These are phyloP conservation scores for Eutrema salsugineum DNA, from an alignment of 441 rosid genomes.

Conservation along the genomic window DNA sequence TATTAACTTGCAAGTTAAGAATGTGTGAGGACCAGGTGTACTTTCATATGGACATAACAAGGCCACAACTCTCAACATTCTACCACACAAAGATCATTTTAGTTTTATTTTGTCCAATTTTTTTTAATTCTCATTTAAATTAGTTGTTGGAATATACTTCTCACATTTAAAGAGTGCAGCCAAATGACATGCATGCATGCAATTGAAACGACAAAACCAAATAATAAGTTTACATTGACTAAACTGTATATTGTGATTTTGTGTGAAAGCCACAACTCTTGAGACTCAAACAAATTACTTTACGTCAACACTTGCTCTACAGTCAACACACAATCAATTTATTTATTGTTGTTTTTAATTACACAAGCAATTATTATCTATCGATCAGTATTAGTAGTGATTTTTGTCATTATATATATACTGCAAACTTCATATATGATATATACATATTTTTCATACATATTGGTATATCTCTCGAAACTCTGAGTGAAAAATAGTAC, in stretches of 20 bases:
- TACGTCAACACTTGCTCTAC: slow-evolving; percentile 16
- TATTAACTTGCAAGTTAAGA: slow-evolving; percentile 4
- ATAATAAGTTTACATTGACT: slow-evolving; percentile 13
- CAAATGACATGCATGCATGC: slow-evolving; percentile 34
- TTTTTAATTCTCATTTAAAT: slow-evolving; percentile 3
- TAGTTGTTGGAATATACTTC: slow-evolving; percentile 33
- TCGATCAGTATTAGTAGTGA: too few relatives aligned
- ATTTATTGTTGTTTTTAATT: too few relatives aligned
- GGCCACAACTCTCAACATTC: slow-evolving; percentile 22
- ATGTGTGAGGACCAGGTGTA: slow-evolving; percentile 24
- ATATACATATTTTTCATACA: neutral
- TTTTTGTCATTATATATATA: too few relatives aligned
- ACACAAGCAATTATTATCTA: too few relatives aligned
- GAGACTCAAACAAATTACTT: slow-evolving; percentile 17
- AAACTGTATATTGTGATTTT: slow-evolving; percentile 9
- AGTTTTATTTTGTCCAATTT: neutral
- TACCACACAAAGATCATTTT: slow-evolving; percentile 15
- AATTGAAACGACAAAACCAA: slow-evolving; percentile 18
- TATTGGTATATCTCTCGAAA: neutral
- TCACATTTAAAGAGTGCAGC: slow-evolving; percentile 27
- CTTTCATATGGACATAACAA: slow-evolving; percentile 23
- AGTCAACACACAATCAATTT: too few relatives aligned
- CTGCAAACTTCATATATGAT: neutral
- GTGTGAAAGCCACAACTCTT: slow-evolving; percentile 22
- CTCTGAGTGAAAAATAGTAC: neutral